Evolutionary conservation across 2,329 filamentous ascomycete genomes (phyloP), one percentile per base, ranked within the genome.

Genomic region (Diaporthe citriasiana): DNA sequence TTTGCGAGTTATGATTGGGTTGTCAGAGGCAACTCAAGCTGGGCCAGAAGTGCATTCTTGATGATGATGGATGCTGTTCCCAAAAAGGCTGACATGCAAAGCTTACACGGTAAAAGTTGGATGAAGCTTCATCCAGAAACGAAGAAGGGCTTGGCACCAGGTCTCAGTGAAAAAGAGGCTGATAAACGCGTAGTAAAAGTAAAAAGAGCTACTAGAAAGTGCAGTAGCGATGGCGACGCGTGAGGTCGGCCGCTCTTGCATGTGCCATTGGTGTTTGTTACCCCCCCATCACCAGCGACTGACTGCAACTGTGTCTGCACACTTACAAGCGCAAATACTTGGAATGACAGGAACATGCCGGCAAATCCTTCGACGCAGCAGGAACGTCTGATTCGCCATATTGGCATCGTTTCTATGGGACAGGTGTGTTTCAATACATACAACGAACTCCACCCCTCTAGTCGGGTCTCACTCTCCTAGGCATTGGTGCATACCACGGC

Each of bases 61-160:
- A 25, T 68, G 63, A 25, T 68, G 63, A 68, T 68, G 33, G 47
- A 68, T 68, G 63, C 17, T 68, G 60, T 35, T 53, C 47, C 45
- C 22, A 53, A 68, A 53, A 68, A 53, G 47, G 63, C 63, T 68
- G 63, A 68, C n/a, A 53, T 68, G 63, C 63, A 68, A 40, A 63
- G 60, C 35, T 33, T 27, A 45, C 40, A 47, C 25, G 22, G 40
- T 30, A 27, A 40, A 27, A 13, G 63, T 68, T 68, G 63, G 63
- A 40, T 30, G 63, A 68, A 30, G 63, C 63, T 47, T 65, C 40
- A 40, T 38, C 63, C 33, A 68, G 47, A 53, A n/a, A 25, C 63
- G 45, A 68, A 5, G 9, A 22, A 7, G 59, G 45, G n/a, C 45
- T 68, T 53, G 63, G 45, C 63, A 40, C 15, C 33, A 53, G n/a